Conservation (phyloP, 371 early-diverging fungal genomes). For the Mucor piriformis region DNA sequence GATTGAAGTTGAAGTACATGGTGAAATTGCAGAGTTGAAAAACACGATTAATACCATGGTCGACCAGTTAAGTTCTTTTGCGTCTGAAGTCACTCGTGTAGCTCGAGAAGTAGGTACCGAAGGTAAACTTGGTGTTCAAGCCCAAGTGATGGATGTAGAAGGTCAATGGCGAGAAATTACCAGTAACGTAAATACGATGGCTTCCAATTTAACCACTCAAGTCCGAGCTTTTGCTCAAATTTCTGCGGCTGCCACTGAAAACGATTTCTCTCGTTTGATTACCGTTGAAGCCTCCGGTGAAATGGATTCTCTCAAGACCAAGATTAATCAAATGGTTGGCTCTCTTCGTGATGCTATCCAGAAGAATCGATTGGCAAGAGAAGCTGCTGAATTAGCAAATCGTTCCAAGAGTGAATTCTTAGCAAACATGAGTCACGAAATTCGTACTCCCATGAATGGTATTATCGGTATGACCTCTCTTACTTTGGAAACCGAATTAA, state of each 20-base stretch:
- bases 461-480: constrained; percentile 78
- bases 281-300: constrained; percentile 76
- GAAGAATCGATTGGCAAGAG: constrained; percentile 72
- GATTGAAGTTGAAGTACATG: constrained; percentile 37
- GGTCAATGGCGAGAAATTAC: constrained; percentile 76
- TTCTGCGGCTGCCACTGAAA: constrained; percentile 64
- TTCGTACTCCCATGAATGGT: constrained; percentile 81
- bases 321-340: constrained; percentile 76
- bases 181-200: constrained; percentile 59
- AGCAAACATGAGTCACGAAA: constrained; percentile 78
- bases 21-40: constrained; percentile 42
- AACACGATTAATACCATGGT: constrained; percentile 37
- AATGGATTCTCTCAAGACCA: constrained; percentile 78
- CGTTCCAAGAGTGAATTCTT: constrained; percentile 76
- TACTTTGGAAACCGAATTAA: constrained; percentile 66
- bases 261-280: constrained; percentile 73
- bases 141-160: constrained; percentile 53
- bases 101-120: constrained; percentile 62
- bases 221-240: constrained; percentile 68
- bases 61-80: constrained; percentile 36
- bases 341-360: constrained; percentile 73
- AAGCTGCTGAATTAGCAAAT: constrained; percentile 77
- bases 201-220: constrained; percentile 54
- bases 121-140: constrained; percentile 47
- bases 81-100: constrained; percentile 46